These are phyloP conservation scores for Anastatica hierochuntica DNA, from an alignment of 345 rosid genomes.

Conservation along the genomic window DNA sequence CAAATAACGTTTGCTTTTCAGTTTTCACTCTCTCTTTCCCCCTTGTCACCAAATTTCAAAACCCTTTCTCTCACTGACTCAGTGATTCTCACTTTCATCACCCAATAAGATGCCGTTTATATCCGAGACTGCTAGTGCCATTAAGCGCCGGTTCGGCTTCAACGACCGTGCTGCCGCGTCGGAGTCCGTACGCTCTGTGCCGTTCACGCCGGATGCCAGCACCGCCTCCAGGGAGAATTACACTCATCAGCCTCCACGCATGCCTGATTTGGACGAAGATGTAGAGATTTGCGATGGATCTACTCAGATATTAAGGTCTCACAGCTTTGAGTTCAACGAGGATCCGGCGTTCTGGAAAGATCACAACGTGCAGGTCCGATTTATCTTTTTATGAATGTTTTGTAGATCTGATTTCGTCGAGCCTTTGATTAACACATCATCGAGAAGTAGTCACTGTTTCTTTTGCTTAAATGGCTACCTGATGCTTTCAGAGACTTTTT, in stretches of 20 bases:
- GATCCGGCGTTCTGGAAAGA: slow-evolving; percentile 96
- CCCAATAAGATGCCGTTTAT: slow-evolving; percentile 77
- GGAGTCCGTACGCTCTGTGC: slow-evolving; percentile 34
- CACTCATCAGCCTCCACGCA: slow-evolving; percentile 23
- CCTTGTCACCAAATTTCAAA: slow-evolving; percentile 18
- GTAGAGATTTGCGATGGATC: slow-evolving; percentile 12
- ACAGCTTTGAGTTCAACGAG: slow-evolving; percentile 63
- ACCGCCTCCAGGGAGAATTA: slow-evolving; percentile 35
- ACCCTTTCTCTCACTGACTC: neutral
- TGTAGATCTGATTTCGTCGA: neutral
- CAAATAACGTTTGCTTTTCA: neutral
- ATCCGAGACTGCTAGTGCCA: slow-evolving; percentile 72
- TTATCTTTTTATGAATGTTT: neutral
- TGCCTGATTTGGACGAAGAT: slow-evolving; percentile 36
- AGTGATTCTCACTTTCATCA: neutral
- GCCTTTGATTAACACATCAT: neutral
- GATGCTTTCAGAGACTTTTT: too few species aligned
- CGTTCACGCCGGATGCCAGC: slow-evolving; percentile 39
- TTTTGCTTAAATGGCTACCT: neutral
- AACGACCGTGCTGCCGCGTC: slow-evolving; percentile 43
- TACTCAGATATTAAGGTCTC: slow-evolving; percentile 30
- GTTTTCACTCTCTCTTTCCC: slow-evolving; percentile 13
- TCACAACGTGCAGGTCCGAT: slow-evolving; percentile 73
- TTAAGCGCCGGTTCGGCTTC: slow-evolving; percentile 82
- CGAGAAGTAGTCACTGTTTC: neutral